A percentile compares a stretch with the other conserved stretches of the same genome.
phyloP scores from a whole-genome alignment of 1,284 basidiomycete genomes.

The Apiotrichum domesticum region DNA sequence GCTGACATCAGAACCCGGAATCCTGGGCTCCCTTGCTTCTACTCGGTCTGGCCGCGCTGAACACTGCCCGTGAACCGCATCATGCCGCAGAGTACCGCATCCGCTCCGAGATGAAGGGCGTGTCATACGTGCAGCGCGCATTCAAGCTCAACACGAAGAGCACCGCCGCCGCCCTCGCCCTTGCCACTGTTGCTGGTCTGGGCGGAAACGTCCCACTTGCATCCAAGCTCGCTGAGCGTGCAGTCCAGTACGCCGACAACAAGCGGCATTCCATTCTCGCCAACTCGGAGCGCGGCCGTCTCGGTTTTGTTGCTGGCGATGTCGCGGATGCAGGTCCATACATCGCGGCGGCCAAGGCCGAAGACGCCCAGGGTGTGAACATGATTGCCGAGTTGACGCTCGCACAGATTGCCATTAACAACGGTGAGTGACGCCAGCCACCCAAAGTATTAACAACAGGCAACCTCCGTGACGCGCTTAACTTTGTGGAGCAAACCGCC shows the following conservation, averaged over 20 bases:
- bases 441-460: constrained; percentile 38
- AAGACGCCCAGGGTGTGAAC: constrained; percentile 58
- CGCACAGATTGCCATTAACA: constrained; percentile 77
- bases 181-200: constrained; percentile 29
- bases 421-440: constrained; percentile 51
- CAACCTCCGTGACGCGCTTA: constrained; percentile 55
- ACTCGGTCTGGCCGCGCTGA: constrained; percentile 75
- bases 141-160: constrained; percentile 42
- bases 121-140: constrained; percentile 31
- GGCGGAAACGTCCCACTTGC: constrained; percentile 53
- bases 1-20: constrained; percentile 58
- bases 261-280: constrained; percentile 73
- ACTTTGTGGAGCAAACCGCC: constrained; percentile 72
- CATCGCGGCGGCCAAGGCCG: constrained; percentile 66
- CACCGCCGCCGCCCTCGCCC: constrained; percentile 31
- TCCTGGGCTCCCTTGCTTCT: constrained; percentile 71
- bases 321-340: constrained; percentile 61
- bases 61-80: constrained; percentile 64
- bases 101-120: constrained; percentile 28
- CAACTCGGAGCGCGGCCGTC: constrained; percentile 68
- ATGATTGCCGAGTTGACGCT: constrained; percentile 72
- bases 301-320: constrained; percentile 63
- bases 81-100: constrained; percentile 43
- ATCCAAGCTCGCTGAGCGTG: constrained; percentile 82
- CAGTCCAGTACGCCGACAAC: constrained; percentile 85